A percentile compares a stretch with the other conserved stretches of the same genome.
Evolutionary conservation across 805 yeast species (phyloP).

Genomic region (Wickerhamomyces queroliae): DNA sequence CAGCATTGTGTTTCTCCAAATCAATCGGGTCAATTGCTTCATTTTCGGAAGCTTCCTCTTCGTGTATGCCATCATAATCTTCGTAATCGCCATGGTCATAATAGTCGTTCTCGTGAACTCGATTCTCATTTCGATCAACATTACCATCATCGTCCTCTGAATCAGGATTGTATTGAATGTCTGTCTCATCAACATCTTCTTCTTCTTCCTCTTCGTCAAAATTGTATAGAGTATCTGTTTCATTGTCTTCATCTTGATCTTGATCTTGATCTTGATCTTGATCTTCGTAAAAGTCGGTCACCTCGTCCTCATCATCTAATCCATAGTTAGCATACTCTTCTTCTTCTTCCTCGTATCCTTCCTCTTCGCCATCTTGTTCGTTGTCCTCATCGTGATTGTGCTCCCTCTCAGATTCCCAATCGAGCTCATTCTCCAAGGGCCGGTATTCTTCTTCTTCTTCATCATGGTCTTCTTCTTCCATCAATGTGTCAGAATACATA

Average conservation of each 20-base stretch:
- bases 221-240: background rate
- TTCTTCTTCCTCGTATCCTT: conserved; percentile 26
- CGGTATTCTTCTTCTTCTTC: conserved; percentile 6
- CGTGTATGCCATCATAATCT: conserved; percentile 1
- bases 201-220: background rate
- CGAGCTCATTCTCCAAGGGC: background rate
- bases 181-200: background rate
- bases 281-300: background rate
- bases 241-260: background rate
- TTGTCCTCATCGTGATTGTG: background rate
- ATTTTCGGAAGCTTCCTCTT: background rate
- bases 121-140: background rate
- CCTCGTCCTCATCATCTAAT: background rate
- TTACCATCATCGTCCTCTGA: background rate
- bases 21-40: background rate
- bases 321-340: conserved; percentile 9
- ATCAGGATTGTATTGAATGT: too few species aligned
- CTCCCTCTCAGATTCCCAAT: background rate
- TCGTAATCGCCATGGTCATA: background rate
- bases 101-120: background rate
- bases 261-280: background rate
- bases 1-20: background rate
- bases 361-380: conserved; percentile 20
- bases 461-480: background rate
- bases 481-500: too few species aligned